Evolutionary conservation across 1,139 yeast genomes (phyloP), one percentile per base, ranked within the genome.

Genomic region (Blastobotrys buckinghamii): DNA sequence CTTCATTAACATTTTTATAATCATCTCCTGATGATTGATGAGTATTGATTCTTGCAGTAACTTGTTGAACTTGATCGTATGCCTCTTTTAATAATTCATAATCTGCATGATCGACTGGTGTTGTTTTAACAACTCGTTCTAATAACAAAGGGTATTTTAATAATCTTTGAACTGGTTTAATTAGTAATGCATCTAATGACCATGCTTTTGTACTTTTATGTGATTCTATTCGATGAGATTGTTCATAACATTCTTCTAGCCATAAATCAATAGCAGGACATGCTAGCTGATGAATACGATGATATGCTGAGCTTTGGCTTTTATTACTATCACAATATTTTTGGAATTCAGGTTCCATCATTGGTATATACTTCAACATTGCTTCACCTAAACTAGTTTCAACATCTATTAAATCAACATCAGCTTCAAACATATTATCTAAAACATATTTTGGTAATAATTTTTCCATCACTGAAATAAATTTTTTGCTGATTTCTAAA

Each of bases 131-230:
- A 44, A 68, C 48, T 20, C 64, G 53, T 16, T 54, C 55, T 26
- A 71, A 50, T 20, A 72, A 59, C 24, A 72, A 53, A 0, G 74
- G 75, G 47, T 71, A 71, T 53, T 71, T 70, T 45, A 69, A 60
- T 24, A 71, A 52, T 32, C 75, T 57, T 54, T 71, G 75, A 15
- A 71, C 71, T 1, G 75, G 75, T 51, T 71, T 72, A 53, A 72
- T 68, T 27, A 72, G 58, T 33, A 71, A 56, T 2, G 72, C 59
- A 43, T 70, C 75, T 35, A 71, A 54, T 16, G 71, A 66, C 72
- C 73, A 67, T 0, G 75, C 73, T 2, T 62, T 65, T 1, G 75
- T 69, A 32, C 17, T 6, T 10, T 13, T 13, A 20, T 6, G 9
- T 17, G 9, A 6, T 12, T 19, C 22, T 35, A 7, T 35, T 3